phyloP scores from a whole-genome alignment of 495 filamentous ascomycete species.

The Aspergillus nanangensis region DNA sequence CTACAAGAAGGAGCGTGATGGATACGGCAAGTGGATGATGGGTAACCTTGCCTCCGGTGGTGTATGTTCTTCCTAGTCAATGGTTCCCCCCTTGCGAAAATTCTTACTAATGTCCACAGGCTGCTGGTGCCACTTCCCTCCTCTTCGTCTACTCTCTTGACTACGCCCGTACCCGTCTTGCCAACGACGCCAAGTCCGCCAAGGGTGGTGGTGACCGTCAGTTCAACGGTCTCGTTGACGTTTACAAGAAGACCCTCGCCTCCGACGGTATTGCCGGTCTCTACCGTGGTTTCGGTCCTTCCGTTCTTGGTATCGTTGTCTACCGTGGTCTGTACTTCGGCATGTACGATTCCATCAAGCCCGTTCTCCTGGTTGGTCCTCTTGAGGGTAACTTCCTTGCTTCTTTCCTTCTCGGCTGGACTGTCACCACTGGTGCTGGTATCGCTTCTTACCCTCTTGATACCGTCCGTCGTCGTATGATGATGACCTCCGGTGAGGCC shows the following conservation, averaged over 20 bases:
- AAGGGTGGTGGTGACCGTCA: conserved; percentile 89
- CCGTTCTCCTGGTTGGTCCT: conserved; percentile 84
- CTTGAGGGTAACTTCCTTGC: conserved; percentile 98
- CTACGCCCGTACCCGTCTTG: conserved; percentile 99
- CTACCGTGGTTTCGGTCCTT: conserved; percentile 99
- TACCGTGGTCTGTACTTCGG: conserved; percentile 99
- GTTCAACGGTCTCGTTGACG: conserved; percentile 98
- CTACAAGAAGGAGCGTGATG: conserved; percentile 99
- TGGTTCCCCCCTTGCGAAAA: background rate
- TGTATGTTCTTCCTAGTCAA: conserved; percentile 57
- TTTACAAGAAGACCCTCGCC: conserved; percentile 99
- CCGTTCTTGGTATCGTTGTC: conserved; percentile 96
- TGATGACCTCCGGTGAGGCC: conserved; percentile 96
- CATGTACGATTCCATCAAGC: conserved; percentile 99
- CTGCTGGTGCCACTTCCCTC: conserved; percentile 98
- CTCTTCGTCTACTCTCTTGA: conserved; percentile 99
- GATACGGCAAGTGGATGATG: conserved; percentile 98
- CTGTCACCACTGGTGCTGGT: conserved; percentile 99
- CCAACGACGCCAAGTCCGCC: conserved; percentile 99
- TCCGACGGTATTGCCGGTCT: conserved; percentile 98
- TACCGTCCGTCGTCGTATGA: conserved; percentile 99
- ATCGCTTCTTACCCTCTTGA: conserved; percentile 99
- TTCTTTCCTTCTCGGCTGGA: conserved; percentile 97
- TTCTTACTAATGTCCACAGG: conserved; percentile 47
- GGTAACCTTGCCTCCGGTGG: conserved; percentile 99